Base-by-base conservation (phyloP, 1,284 basidiomycete species). In the Ceratorhiza oryzae-sativae region DNA sequence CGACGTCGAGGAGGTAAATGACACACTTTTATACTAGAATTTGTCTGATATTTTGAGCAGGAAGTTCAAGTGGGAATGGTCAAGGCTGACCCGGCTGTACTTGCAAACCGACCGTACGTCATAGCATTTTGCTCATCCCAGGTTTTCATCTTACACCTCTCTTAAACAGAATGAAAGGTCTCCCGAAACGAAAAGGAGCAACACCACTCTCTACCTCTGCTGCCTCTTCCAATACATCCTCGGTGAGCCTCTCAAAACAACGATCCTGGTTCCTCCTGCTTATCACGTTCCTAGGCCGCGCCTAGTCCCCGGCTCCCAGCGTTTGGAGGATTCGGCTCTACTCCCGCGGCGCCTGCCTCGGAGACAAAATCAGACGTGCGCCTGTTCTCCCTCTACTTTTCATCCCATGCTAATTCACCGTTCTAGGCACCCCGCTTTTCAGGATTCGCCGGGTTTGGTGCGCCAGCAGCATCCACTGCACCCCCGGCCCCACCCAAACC, bases 401-500 rank as follows among this genome's bases (percentile, higher is more conserved):
- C 23, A 18, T 12, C 12, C 30, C 34, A n/a, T 9, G 39, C 36
- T 48, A 25, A 15, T 25, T 25, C 5, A 18, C 32, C 15, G 4
- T 25, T 34, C 23, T 27, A 70, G 65, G 65, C 65, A 18, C 51
- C 65, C 15, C 65, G 65, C 30, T 74, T 74, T 39, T 6, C 46
- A 42, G 62, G 48, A 36, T 74, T 74, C 39, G 32, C 71, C 25
- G 73, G 73, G 9, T 74, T 74, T 41, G 59, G 73, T 25, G 60
- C 63, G 9, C 27, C 73, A 12, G 30, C 71, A 23, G 34, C 48
- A 12, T 30, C 45, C 9, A 27, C 58, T 1, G 49, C 58, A 27
- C 32, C 58, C 23, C 32, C 70, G 9, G 56, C 67, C 10, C 20
- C 49, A 27, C 34, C 53, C 25, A 71, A 71, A 46, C 70, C 70